Base-by-base conservation (phyloP, 2,329 filamentous ascomycete species). In the Coleophoma cylindrospora region DNA sequence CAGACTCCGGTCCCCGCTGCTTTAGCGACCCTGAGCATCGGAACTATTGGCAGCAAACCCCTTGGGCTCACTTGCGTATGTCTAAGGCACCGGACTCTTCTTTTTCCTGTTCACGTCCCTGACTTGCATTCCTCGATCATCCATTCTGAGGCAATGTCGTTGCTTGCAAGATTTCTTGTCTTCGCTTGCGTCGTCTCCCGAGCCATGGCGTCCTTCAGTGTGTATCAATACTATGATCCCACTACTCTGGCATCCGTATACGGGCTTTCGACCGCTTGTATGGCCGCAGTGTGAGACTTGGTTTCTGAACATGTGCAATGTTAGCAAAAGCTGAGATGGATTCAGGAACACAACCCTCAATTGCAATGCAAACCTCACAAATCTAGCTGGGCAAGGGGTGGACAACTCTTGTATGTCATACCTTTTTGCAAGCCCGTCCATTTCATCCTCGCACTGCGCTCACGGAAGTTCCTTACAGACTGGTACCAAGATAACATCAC, bases 401-500 rank as follows among this genome's bases (percentile, higher is more conserved):
- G 40, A 43, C 14, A 43, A 43, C 21, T 43, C 40, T 3, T 43
- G 40, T 43, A 21, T 21, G 40, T 43, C 19, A 19, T 19, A 19
- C 3, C 19, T 19, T 19, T 19, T 19, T 19, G 19, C 19, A 19
- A 19, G 19, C 19, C 19, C 19, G 19, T 19, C 3, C 19, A 14
- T 17, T 43, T 7, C 22, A 22, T 43, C 40, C 2, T 19, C 3
- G 19, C 19, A 19, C 3, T 19, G 2, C 19, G 19, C 19, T 19
- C 19, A 19, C 19, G 3, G 3, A 19, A 19, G 19, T 19, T 19
- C 19, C 19, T 19, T 43, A 10, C 8, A 43, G 40, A 43, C 34
- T 52, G 50, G 50, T 47, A 43, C 34, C 17, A n/a, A 22, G 38
- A 46, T 27, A 47, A 52, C 34, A 45, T 52, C 27, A 52, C 41